Evolutionary conservation across 2,329 filamentous ascomycete species (phyloP).

Genomic region (Lachnellula arida): DNA sequence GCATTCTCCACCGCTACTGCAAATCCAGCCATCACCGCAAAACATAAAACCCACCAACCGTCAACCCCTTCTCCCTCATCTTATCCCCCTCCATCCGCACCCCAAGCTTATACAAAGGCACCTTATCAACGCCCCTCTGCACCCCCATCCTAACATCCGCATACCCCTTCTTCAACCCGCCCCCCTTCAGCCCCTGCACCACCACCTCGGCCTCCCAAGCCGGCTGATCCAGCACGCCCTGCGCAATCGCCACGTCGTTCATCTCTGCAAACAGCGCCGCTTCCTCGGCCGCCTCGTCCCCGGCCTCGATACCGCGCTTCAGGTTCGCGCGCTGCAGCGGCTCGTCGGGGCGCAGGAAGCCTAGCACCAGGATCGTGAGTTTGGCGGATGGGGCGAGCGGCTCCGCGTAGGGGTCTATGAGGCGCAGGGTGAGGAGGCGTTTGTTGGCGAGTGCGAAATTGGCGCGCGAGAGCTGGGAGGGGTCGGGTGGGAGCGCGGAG

Average conservation of each 20-base stretch:
- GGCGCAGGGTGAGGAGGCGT: conserved; percentile 47
- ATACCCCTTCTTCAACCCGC: conserved; percentile 40
- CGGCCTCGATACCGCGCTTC: conserved; percentile 39
- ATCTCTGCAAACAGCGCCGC: conserved; percentile 35
- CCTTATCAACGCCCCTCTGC: conserved; percentile 51
- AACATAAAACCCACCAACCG: conserved; percentile 37
- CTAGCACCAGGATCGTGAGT: conserved; percentile 55
- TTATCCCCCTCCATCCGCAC: conserved; percentile 47
- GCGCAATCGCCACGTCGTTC: conserved; percentile 36
- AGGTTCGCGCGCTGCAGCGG: conserved; percentile 39
- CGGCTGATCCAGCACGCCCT: conserved; percentile 34
- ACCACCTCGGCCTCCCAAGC: conserved; percentile 35
- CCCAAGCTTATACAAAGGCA: conserved; percentile 56
- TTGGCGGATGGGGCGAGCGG: conserved; percentile 38
- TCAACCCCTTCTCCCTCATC: conserved; percentile 40
- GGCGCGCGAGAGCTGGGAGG: conserved; percentile 23
- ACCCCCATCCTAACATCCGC: conserved; percentile 44
- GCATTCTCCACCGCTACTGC: no score
- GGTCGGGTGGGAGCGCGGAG: conserved; percentile 47
- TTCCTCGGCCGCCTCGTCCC: conserved; percentile 35
- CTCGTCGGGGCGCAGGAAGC: conserved; percentile 46
- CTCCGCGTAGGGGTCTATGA: conserved; percentile 48
- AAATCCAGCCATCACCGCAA: background rate
- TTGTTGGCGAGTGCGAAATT: conserved; percentile 40
- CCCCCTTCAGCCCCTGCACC: conserved; percentile 37